Evolutionary conservation across 371 early-diverging fungal species (phyloP).

Genomic region (Lichtheimia ornata): DNA sequence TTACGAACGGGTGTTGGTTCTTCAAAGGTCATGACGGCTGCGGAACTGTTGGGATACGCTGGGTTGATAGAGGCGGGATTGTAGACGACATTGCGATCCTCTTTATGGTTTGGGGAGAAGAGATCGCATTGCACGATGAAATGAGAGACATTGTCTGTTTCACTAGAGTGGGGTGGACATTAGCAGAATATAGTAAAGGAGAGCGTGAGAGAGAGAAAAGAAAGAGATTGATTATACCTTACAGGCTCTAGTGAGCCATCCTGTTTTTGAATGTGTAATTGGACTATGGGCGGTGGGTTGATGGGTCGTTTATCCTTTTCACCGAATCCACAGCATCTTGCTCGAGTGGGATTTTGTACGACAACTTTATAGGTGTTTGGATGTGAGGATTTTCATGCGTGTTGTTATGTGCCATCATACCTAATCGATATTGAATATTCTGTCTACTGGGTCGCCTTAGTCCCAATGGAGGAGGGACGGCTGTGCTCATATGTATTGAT

Average conservation of each 20-base stretch:
- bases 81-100: slow-evolving; percentile 18
- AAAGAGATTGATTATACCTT: slow-evolving; percentile 10
- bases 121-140: slow-evolving; percentile 21
- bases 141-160: slow-evolving; percentile 17
- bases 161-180: background rate
- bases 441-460: slow-evolving; percentile 23
- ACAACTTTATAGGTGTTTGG: slow-evolving; percentile 23
- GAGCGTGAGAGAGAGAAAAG: background rate
- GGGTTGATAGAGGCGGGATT: slow-evolving; percentile 23
- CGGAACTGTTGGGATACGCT: slow-evolving; percentile 19
- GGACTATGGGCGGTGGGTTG: slow-evolving; percentile 70
- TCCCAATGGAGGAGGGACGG: slow-evolving; percentile 24
- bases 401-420: slow-evolving; percentile 2
- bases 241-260: slow-evolving; percentile 14
- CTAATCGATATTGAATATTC: slow-evolving; percentile 22
- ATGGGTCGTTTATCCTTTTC: slow-evolving; percentile 73
- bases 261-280: slow-evolving; percentile 26
- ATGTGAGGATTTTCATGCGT: slow-evolving; percentile 1
- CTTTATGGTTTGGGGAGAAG: slow-evolving; percentile 13
- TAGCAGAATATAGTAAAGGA: background rate
- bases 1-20: slow-evolving; percentile 23
- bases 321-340: slow-evolving; percentile 72
- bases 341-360: slow-evolving; percentile 66
- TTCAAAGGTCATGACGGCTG: slow-evolving; percentile 19
- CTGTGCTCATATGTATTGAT: slow-evolving; percentile 7